Evolutionary conservation across 305 asterid species (phyloP).

Genomic region (Fraxinus nigra): DNA sequence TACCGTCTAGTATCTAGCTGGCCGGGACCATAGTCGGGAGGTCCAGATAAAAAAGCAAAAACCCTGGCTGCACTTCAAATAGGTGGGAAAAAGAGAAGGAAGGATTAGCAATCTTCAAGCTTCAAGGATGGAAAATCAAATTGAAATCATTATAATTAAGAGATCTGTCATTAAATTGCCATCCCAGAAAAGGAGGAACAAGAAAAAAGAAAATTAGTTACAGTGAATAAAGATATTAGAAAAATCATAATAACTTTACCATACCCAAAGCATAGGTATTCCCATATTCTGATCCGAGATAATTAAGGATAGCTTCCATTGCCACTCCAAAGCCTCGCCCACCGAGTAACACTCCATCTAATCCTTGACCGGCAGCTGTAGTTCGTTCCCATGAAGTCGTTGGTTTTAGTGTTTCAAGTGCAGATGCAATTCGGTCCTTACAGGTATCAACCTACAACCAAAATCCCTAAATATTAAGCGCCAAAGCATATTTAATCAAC

Average conservation of each 20-base stretch:
- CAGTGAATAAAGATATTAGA: neutral
- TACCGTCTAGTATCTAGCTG: constrained; percentile 93
- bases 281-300: constrained; percentile 93
- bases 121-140: constrained; percentile 22
- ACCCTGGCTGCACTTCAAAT: constrained; percentile 76
- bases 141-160: neutral
- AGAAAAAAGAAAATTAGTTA: constrained; percentile 6
- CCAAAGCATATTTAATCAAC: constrained; percentile 17
- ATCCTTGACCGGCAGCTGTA: constrained; percentile 83
- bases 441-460: constrained; percentile 78
- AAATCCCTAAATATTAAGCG: constrained; percentile 16
- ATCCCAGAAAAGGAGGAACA: constrained; percentile 20
- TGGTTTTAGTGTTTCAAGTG: constrained; percentile 89
- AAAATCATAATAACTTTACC: constrained; percentile 19
- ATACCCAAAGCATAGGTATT: constrained; percentile 90
- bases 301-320: constrained; percentile 86
- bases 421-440: constrained; percentile 82
- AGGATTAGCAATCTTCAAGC: constrained; percentile 25
- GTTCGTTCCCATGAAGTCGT: constrained; percentile 93
- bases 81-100: constrained; percentile 28
- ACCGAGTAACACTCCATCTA: constrained; percentile 84
- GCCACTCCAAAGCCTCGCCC: constrained; percentile 97
- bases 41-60: constrained; percentile 88
- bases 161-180: constrained; percentile 3
- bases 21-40: constrained; percentile 98